Evolutionary conservation across 306 rosid genomes (phyloP).

Genomic region (Inga leiocalycina): DNA sequence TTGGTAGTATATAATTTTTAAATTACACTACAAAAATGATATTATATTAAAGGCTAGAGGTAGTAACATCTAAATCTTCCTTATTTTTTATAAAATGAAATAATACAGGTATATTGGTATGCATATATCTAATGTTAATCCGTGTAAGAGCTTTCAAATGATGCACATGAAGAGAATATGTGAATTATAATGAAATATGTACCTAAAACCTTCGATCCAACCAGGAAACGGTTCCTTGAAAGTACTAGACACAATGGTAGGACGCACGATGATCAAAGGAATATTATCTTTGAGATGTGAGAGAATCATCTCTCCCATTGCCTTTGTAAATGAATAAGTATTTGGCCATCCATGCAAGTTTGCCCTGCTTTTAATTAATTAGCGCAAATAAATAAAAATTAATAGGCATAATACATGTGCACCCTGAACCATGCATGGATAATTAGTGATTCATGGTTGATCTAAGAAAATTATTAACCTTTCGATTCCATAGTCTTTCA

Average conservation of each 20-base stretch:
- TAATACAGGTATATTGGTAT: neutral
- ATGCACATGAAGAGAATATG: neutral
- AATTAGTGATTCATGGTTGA: neutral
- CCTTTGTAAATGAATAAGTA: neutral
- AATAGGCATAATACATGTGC: neutral
- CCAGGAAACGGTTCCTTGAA: neutral
- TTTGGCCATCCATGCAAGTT: slow-evolving; percentile 5
- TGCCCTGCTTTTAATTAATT: neutral
- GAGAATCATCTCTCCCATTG: neutral
- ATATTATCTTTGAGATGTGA: neutral
- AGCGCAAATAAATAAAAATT: no score
- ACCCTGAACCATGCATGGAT: no score
- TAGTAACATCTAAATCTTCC: neutral
- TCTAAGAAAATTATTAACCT: slow-evolving; percentile 27
- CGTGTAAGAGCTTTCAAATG: neutral
- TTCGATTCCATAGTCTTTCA: slow-evolving; percentile 42
- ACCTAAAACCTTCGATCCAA: neutral
- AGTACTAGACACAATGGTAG: neutral
- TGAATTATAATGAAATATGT: neutral
- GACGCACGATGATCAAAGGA: neutral
- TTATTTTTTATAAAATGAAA: no score
- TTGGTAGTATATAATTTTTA: no score
- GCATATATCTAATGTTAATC: no score
- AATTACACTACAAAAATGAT: no score
- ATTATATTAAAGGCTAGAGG: no score